Conservation (phyloP, 768 basidiomycete species). For the Agaricus sinodeliciosus region DNA sequence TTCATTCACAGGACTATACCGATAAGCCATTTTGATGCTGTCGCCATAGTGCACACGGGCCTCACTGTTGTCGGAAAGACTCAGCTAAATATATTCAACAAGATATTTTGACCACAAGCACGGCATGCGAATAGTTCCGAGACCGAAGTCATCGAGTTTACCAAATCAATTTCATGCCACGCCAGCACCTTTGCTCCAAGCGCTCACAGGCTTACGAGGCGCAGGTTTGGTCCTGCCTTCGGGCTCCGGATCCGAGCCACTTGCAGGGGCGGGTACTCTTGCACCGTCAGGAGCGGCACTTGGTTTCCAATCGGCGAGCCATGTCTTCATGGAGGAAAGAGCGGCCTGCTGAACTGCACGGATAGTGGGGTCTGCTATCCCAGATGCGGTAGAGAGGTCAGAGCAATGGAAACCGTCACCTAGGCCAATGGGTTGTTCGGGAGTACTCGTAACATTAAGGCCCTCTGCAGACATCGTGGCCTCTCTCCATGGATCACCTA, state of each 20-base stretch:
- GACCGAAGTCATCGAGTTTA: not conserved
- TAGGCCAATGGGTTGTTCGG: constrained; percentile 47
- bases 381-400: constrained; percentile 40
- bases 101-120: not conserved
- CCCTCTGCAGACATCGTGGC: constrained; percentile 58
- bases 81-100: not conserved
- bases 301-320: constrained; percentile 45
- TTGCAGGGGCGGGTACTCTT: not conserved
- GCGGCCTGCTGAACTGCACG: constrained; percentile 46
- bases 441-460: constrained; percentile 37
- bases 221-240: not conserved
- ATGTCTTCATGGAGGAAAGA: constrained; percentile 44
- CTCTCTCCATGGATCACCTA: constrained; percentile 71
- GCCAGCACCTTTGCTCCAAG: constrained; percentile 10
- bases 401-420: constrained; percentile 66
- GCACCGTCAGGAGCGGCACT: not conserved
- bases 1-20: not conserved
- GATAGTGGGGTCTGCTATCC: constrained; percentile 42
- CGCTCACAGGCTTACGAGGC: constrained; percentile 10
- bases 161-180: not conserved
- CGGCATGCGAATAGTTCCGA: not conserved
- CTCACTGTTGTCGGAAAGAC: not conserved
- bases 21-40: not conserved
- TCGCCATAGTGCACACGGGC: not conserved
- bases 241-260: not conserved